Conservation (phyloP, 192 early-diverging fungal species). For the Polychytrium aggregatum region DNA sequence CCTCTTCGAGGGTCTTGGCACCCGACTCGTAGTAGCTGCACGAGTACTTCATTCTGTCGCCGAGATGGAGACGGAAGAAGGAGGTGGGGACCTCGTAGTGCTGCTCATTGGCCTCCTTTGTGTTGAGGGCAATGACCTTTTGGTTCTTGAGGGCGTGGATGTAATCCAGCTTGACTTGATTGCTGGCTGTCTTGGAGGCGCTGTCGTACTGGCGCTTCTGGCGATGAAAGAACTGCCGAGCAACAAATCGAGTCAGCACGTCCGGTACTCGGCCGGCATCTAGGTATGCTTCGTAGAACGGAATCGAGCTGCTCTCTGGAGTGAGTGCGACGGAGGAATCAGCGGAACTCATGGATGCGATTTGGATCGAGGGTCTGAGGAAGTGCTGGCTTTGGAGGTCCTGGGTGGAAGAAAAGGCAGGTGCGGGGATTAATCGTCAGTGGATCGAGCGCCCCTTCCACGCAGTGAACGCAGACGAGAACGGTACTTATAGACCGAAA, state of each 20-base stretch:
- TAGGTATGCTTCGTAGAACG: slow-evolving; percentile 6
- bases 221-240: slow-evolving; percentile 24
- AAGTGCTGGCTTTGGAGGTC: too few relatives aligned
- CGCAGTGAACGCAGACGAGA: too few relatives aligned
- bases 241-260: slow-evolving; percentile 32
- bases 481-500: too few relatives aligned
- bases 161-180: too few relatives aligned
- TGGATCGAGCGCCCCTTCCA: too few relatives aligned
- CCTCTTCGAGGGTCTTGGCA: slow-evolving; percentile 30
- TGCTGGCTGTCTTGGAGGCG: slow-evolving; percentile 21
- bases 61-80: slow-evolving; percentile 40
- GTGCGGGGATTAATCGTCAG: too few relatives aligned
- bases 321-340: too few relatives aligned
- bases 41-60: slow-evolving; percentile 48
- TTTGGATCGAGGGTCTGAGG: too few relatives aligned
- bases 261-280: slow-evolving; percentile 26
- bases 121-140: slow-evolving; percentile 37
- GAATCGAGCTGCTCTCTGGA: too few relatives aligned
- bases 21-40: slow-evolving; percentile 41
- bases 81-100: slow-evolving; percentile 56
- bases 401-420: too few relatives aligned
- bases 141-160: slow-evolving; percentile 21
- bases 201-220: slow-evolving; percentile 7
- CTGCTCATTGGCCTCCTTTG: slow-evolving; percentile 60
- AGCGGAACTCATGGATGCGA: too few relatives aligned